phyloP scores from a whole-genome alignment of 768 basidiomycete species.

The Coprinopsis sp. region DNA sequence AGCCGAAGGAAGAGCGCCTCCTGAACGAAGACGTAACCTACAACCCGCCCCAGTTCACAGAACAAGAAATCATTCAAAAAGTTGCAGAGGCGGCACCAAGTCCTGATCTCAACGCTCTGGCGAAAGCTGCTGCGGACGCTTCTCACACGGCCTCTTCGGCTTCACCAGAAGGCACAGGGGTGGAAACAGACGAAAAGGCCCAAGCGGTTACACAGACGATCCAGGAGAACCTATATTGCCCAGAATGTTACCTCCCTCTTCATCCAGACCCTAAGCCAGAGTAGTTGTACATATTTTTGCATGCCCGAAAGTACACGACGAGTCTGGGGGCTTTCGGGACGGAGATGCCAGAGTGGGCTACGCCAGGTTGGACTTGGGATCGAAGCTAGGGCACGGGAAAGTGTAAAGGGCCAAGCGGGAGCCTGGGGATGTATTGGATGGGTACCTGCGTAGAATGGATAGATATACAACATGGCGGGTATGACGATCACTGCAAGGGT shows the following conservation, averaged over 20 bases:
- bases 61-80: constrained; percentile 44
- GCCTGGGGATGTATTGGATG: constrained; percentile 3
- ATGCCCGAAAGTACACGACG: constrained; percentile 82
- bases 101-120: constrained; percentile 31
- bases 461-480: neutral
- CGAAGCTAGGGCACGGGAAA: constrained; percentile 18
- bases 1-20: constrained; percentile 15
- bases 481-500: neutral
- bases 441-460: constrained; percentile 3
- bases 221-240: constrained; percentile 63
- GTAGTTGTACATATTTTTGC: constrained; percentile 91
- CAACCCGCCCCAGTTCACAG: constrained; percentile 15
- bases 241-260: constrained; percentile 88
- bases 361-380: constrained; percentile 68
- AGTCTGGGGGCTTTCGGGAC: constrained; percentile 81
- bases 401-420: neutral
- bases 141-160: too few species aligned
- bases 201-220: constrained; percentile 9
- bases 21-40: constrained; percentile 39
- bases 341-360: constrained; percentile 87
- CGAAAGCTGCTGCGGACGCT: neutral
- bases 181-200: neutral
- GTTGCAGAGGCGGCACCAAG: constrained; percentile 35
- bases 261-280: constrained; percentile 93
- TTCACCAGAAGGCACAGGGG: too few species aligned